A percentile compares a stretch with the other conserved stretches of the same genome.
Conservation (phyloP, 805 yeast species). For the Torulaspora indica region DNA sequence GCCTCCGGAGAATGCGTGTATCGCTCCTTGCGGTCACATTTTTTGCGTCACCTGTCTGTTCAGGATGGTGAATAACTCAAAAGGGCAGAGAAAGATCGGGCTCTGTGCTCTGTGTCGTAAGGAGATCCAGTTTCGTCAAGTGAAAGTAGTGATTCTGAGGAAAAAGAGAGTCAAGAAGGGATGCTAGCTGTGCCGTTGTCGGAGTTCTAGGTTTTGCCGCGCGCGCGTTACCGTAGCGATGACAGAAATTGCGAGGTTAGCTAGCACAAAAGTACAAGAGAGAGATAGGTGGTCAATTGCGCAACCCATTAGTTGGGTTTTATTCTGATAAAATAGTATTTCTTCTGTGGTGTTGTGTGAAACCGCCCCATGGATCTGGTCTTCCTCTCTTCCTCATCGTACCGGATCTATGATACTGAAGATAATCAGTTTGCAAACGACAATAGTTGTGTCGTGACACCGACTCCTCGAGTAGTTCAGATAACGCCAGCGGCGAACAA, state of each 20-base stretch:
- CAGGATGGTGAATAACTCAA: constrained; percentile 46
- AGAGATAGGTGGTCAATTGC: background rate
- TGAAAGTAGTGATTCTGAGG: constrained; percentile 34
- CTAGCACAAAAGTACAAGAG: constrained; percentile 1
- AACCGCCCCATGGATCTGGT: constrained; percentile 1
- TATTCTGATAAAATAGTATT: background rate
- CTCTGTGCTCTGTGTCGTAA: constrained; percentile 44
- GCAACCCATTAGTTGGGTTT: background rate
- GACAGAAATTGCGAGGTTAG: background rate
- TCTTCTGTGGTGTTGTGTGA: background rate
- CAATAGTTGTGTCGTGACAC: too few species aligned
- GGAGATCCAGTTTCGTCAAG: constrained; percentile 33
- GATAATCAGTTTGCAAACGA: background rate
- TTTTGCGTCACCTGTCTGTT: constrained; percentile 53
- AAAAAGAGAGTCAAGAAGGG: constrained; percentile 24
- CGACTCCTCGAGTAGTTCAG: background rate
- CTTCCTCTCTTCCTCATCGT: constrained; percentile 2
- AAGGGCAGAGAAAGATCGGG: constrained; percentile 35
- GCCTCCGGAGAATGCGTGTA: constrained; percentile 44
- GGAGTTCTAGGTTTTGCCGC: too few species aligned
- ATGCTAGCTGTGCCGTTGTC: background rate
- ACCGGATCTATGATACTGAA: background rate
- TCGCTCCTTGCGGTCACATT: constrained; percentile 55
- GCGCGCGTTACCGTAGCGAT: too few species aligned
- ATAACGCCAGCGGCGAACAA: background rate